phyloP scores from a whole-genome alignment of 306 rosid genomes.

The Cotoneaster glaucophyllus region DNA sequence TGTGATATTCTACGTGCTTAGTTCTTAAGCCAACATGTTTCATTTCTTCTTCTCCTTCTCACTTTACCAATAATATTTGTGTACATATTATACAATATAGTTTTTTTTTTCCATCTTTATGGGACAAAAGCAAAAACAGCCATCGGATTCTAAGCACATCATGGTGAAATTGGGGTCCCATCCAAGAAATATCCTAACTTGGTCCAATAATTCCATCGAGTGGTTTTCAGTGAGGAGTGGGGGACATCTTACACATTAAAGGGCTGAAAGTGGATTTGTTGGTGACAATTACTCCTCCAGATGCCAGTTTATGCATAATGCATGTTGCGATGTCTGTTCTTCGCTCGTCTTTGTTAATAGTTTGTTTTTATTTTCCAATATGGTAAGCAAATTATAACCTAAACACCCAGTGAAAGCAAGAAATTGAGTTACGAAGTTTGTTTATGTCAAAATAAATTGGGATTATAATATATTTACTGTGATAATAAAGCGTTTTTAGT shows the following conservation, averaged over 20 bases:
- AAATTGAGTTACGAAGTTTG: not conserved
- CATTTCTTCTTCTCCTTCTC: not conserved
- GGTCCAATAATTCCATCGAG: not conserved
- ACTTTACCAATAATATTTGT: not conserved
- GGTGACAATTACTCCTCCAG: not conserved
- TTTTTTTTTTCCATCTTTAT: not conserved
- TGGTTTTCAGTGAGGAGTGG: not conserved
- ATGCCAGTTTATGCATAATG: not conserved
- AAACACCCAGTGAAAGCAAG: not conserved
- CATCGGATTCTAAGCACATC: slow-evolving; percentile 4
- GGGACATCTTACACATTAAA: not conserved
- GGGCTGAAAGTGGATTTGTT: not conserved
- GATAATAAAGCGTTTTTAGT: no score
- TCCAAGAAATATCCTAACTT: not conserved
- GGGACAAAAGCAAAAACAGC: not conserved
- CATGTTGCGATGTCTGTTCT: not conserved
- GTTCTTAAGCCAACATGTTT: not conserved
- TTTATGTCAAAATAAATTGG: no score
- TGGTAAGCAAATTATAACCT: not conserved
- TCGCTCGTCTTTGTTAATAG: not conserved
- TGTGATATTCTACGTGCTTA: not conserved
- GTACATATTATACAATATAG: no score
- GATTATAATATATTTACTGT: no score
- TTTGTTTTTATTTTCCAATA: not conserved
- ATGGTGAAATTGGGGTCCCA: slow-evolving; percentile 9